Evolutionary conservation across 2,329 filamentous ascomycete genomes (phyloP), one percentile per base, ranked within the genome.

Genomic region (Acephala macrosclerotiorum): DNA sequence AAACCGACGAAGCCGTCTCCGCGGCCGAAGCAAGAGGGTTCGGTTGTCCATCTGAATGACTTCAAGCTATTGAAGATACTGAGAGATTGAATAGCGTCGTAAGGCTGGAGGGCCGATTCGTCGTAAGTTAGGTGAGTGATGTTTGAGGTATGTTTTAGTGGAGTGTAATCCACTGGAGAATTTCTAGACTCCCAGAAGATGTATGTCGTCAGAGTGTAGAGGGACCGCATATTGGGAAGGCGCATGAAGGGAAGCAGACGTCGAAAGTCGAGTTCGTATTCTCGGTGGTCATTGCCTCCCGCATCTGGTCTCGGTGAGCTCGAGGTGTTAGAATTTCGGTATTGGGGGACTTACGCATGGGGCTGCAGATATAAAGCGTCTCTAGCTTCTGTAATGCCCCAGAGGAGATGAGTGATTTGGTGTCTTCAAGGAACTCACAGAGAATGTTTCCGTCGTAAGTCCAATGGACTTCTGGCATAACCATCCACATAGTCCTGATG

Each of bases 101-200:
- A 16, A 4, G 56, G 33, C 5, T 14, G 5, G 5, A 70, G 57
- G 1, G 58, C 35, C 16, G 57, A 55, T 61, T 67, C 66, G 25
- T 70, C 66, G 56, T 64, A 64, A 2, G 38, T 29, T 0, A 67
- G 61, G 1, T 64, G 64, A 1, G 60, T 68, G 35, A 68, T 55
- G 26, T 66, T 61, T 18, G 61, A 68, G 18, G 51, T 63, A 8
- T 62, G 22, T 4, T 47, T 38, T 26, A 55, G 59, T n/a, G 60
- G 49, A n/a, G 26, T 20, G 29, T 56, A 64, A 18, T 68, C 64
- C 2, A 65, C 22, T 18, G 38, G 20, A 14, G 49, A 42, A 36
- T 58, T 59, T 3, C 9, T 3, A 3, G 18, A 26, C 25, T 65
- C 35, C 18, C 36, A 9, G 18, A 16, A 49, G 9, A 56, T 56